A percentile compares a stretch with the other conserved stretches of the same genome.
Evolutionary conservation across 805 yeast species (phyloP).

Genomic region (Candida vaughaniae): DNA sequence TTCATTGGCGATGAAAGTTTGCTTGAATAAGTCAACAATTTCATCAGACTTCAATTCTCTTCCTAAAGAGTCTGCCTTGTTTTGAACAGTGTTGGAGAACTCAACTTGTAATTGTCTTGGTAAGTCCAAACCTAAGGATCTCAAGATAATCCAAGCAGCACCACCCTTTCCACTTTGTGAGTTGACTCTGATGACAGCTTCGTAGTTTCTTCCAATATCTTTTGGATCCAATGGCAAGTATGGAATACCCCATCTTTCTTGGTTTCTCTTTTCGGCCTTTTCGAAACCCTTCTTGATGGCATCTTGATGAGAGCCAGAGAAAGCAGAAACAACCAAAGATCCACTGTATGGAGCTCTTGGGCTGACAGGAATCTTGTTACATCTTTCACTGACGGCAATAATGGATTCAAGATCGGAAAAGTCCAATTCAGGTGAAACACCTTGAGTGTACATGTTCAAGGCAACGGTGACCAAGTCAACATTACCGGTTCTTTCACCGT

Average conservation of each 20-base stretch:
- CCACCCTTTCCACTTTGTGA: conserved; percentile 90
- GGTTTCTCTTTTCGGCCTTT: conserved; percentile 44
- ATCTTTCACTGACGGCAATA: conserved; percentile 68
- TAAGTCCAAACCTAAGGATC: conserved; percentile 68
- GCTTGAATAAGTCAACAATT: conserved; percentile 55
- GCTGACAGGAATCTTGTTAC: conserved; percentile 73
- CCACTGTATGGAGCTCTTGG: conserved; percentile 83
- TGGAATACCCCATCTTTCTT: conserved; percentile 61
- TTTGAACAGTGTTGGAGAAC: conserved; percentile 65
- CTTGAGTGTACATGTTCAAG: conserved; percentile 74
- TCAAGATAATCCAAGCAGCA: conserved; percentile 77
- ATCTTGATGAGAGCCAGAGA: conserved; percentile 72
- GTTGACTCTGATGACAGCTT: conserved; percentile 79
- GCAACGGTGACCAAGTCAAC: conserved; percentile 77
- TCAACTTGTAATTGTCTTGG: conserved; percentile 71
- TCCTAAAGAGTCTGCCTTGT: conserved; percentile 61
- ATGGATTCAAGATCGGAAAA: conserved; percentile 66
- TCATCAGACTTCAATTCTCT: conserved; percentile 70
- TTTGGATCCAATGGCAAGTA: conserved; percentile 79
- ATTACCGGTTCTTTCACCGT: conserved; percentile 85
- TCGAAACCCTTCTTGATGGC: conserved; percentile 69
- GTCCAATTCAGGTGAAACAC: conserved; percentile 69
- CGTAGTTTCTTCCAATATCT: conserved; percentile 78
- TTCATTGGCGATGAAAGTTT: conserved; percentile 47
- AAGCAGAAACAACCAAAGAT: conserved; percentile 74